phyloP scores from a whole-genome alignment of 2,329 filamentous ascomycete species.

The Emmonsiellopsis sp. region DNA sequence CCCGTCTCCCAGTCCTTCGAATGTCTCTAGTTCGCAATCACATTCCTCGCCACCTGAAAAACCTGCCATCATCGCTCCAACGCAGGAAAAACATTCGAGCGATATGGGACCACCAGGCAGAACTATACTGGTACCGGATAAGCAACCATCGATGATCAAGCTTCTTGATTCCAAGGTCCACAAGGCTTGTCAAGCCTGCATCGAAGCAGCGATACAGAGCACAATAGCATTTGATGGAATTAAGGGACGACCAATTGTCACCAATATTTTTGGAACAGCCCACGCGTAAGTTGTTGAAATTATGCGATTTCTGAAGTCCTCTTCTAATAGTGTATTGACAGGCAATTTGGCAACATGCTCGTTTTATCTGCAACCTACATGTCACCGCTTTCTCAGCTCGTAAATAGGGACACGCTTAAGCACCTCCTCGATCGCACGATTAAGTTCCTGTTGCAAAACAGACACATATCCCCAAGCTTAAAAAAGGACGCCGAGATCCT shows the following conservation, averaged over 20 bases:
- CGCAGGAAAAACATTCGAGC: slow-evolving; percentile 25
- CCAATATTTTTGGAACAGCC: slow-evolving; percentile 92
- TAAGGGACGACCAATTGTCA: slow-evolving; percentile 64
- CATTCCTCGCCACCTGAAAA: slow-evolving; percentile 29
- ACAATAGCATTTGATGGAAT: slow-evolving; percentile 70
- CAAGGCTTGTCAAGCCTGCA: slow-evolving; percentile 51
- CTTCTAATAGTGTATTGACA: slow-evolving; percentile 29
- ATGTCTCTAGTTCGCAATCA: slow-evolving; percentile 21
- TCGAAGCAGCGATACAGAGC: slow-evolving; percentile 71
- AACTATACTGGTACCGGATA: slow-evolving; percentile 14
- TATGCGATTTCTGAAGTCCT: not conserved
- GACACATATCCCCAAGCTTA: slow-evolving; percentile 66
- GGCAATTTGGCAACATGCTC: slow-evolving; percentile 93
- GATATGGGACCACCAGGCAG: slow-evolving; percentile 25
- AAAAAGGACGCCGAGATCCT: slow-evolving; percentile 67
- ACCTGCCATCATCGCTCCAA: slow-evolving; percentile 18
- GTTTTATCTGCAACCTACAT: slow-evolving; percentile 76
- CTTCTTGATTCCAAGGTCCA: slow-evolving; percentile 41
- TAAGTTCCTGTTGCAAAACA: slow-evolving; percentile 60
- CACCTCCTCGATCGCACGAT: slow-evolving; percentile 65
- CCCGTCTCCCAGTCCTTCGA: slow-evolving; percentile 13
- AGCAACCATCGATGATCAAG: slow-evolving; percentile 16
- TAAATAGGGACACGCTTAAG: slow-evolving; percentile 49
- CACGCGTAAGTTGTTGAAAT: slow-evolving; percentile 66
- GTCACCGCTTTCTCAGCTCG: slow-evolving; percentile 53